A percentile compares a stretch with the other conserved stretches of the same genome.
These are phyloP conservation scores for Lasiodiplodia gonubiensis DNA, from an alignment of 2,329 filamentous ascomycete species.

Conservation along the genomic window DNA sequence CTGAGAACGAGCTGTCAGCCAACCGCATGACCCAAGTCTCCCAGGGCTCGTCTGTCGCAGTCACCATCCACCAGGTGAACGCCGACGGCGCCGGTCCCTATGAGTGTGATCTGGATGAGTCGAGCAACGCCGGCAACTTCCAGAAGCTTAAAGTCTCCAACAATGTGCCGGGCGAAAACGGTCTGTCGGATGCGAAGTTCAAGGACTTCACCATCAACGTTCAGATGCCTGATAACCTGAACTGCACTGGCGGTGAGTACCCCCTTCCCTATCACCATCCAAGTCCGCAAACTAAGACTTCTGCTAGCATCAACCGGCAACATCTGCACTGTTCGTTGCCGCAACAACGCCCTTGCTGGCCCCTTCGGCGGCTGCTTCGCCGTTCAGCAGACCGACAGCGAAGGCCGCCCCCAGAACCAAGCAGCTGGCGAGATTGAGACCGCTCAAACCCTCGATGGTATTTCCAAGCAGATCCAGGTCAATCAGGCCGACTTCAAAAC, in stretches of 20 bases:
- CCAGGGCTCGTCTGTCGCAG: constrained; percentile 37
- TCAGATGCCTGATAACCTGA: constrained; percentile 53
- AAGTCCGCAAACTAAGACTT: neutral
- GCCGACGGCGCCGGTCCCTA: constrained; percentile 62
- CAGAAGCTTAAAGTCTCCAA: constrained; percentile 61
- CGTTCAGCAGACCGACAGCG: constrained; percentile 60
- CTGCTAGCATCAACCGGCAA: constrained; percentile 56
- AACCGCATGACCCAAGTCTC: constrained; percentile 40
- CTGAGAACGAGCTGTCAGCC: constrained; percentile 43
- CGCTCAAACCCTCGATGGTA: constrained; percentile 51
- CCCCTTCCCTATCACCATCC: neutral
- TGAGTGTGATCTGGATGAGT: constrained; percentile 36
- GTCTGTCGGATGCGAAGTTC: constrained; percentile 62
- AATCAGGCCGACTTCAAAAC: constrained; percentile 59
- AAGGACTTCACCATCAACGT: constrained; percentile 64
- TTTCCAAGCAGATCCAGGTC: constrained; percentile 56
- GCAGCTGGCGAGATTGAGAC: constrained; percentile 52
- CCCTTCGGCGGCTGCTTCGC: constrained; percentile 66
- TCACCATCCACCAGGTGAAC: constrained; percentile 59
- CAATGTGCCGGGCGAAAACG: constrained; percentile 65
- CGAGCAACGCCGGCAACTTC: constrained; percentile 49
- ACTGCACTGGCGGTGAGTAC: constrained; percentile 25
- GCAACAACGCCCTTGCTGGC: constrained; percentile 63
- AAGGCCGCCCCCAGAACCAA: constrained; percentile 35
- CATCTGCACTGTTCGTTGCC: constrained; percentile 64